These are phyloP conservation scores for Rhizophora mangle DNA, from an alignment of 345 rosid species.

Conservation along the genomic window DNA sequence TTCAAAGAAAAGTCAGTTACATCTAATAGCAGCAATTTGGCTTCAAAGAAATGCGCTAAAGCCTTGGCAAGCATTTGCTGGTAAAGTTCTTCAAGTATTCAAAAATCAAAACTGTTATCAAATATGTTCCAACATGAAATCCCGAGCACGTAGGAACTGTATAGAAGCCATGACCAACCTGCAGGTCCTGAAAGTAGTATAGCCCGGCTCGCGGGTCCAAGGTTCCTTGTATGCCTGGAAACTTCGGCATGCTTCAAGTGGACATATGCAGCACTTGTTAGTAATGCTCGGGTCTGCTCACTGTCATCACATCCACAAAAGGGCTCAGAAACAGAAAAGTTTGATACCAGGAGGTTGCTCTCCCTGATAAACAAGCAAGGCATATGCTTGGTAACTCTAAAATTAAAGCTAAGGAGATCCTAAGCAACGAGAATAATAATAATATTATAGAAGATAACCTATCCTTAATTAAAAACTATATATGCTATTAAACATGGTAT, in stretches of 20 bases:
- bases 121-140: neutral
- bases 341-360: neutral
- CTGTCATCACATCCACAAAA: constrained; percentile 38
- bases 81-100: constrained; percentile 62
- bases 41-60: constrained; percentile 84
- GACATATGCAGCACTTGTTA: constrained; percentile 92
- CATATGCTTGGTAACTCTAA: too few relatives aligned
- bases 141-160: neutral
- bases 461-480: too few relatives aligned
- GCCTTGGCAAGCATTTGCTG: constrained; percentile 99
- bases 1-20: constrained; percentile 78
- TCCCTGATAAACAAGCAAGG: neutral
- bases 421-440: too few relatives aligned
- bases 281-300: constrained; percentile 75
- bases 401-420: too few relatives aligned
- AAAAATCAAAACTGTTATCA: constrained; percentile 4
- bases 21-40: constrained; percentile 85
- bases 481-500: too few relatives aligned
- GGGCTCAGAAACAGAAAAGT: constrained; percentile 3
- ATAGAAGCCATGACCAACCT: constrained; percentile 36
- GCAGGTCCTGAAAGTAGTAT: constrained; percentile 96
- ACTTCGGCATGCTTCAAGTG: constrained; percentile 90
- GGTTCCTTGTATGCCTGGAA: constrained; percentile 70
- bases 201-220: constrained; percentile 83
- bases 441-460: too few relatives aligned